A percentile compares a stretch with the other conserved stretches of the same genome.
Evolutionary conservation across 2,329 filamentous ascomycete genomes (phyloP).

Genomic region (Aplosporella prunicola): DNA sequence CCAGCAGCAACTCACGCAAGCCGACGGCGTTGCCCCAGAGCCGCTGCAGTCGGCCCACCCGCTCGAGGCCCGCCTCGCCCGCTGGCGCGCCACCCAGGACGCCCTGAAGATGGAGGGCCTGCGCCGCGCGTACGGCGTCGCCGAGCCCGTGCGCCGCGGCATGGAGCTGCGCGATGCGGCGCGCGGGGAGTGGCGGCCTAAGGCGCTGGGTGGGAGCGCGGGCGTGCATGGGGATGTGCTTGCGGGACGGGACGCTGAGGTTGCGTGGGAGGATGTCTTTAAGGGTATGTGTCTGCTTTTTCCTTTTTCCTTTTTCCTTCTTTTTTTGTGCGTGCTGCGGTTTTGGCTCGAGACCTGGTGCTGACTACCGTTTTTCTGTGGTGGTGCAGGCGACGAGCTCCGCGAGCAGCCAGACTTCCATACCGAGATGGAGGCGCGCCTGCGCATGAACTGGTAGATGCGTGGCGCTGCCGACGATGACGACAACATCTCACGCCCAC

Average conservation of each 20-base stretch:
- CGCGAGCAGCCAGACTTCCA: slow-evolving; percentile 65
- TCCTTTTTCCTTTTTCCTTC: too few species aligned
- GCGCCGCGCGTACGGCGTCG: slow-evolving; percentile 79
- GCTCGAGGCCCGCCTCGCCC: slow-evolving; percentile 77
- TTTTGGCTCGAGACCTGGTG: too few species aligned
- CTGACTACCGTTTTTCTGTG: slow-evolving; percentile 16
- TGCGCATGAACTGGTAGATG: slow-evolving; percentile 60
- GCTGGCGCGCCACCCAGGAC: slow-evolving; percentile 88
- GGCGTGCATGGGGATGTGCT: slow-evolving; percentile 86
- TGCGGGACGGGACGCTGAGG: slow-evolving; percentile 62
- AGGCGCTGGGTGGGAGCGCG: slow-evolving; percentile 54
- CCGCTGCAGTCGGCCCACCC: slow-evolving; percentile 66
- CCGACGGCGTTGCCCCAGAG: slow-evolving; percentile 14
- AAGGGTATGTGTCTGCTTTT: slow-evolving; percentile 41
- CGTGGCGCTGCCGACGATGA: too few species aligned
- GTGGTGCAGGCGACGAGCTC: slow-evolving; percentile 61
- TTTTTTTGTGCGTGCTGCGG: background rate
- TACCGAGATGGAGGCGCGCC: slow-evolving; percentile 86
- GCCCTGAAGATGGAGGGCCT: slow-evolving; percentile 78
- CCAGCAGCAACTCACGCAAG: slow-evolving; percentile 15
- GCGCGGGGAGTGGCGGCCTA: slow-evolving; percentile 70
- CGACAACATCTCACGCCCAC: too few species aligned
- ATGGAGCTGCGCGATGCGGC: slow-evolving; percentile 92
- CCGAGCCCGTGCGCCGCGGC: slow-evolving; percentile 80
- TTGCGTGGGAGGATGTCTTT: slow-evolving; percentile 93